Conservation (phyloP, 345 rosid genomes). For the Salix suchowensis region DNA sequence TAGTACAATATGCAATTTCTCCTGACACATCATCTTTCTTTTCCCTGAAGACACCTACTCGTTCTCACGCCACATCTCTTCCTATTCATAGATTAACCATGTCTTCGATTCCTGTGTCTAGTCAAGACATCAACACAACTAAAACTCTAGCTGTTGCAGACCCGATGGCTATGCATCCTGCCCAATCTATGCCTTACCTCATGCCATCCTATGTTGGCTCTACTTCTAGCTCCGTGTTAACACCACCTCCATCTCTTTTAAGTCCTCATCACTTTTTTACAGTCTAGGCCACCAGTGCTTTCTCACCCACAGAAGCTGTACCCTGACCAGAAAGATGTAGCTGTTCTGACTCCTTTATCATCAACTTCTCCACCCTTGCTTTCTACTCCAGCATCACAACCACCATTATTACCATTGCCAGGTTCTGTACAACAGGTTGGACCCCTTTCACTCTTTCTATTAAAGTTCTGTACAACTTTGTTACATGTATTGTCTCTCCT, state of each 20-base stretch:
- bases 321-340: slow-evolving; percentile 18
- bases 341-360: slow-evolving; percentile 4
- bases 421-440: slow-evolving; percentile 22
- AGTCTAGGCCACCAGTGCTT: slow-evolving; percentile 13
- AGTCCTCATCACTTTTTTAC: slow-evolving; percentile 20
- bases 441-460: not conserved
- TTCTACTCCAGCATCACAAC: slow-evolving; percentile 20
- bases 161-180: slow-evolving; percentile 4
- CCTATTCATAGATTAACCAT: not conserved
- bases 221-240: slow-evolving; percentile 23
- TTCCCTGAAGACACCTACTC: slow-evolving; percentile 1
- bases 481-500: not conserved
- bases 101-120: slow-evolving; percentile 14
- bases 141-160: slow-evolving; percentile 16
- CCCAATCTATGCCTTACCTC: slow-evolving; percentile 11
- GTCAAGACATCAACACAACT: slow-evolving; percentile 5
- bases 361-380: slow-evolving; percentile 4
- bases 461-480: not conserved
- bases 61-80: slow-evolving; percentile 13
- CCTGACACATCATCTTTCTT: slow-evolving; percentile 7
- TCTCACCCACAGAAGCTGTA: slow-evolving; percentile 15
- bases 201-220: slow-evolving; percentile 3
- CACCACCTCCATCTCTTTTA: slow-evolving; percentile 17
- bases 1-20: slow-evolving; percentile 8
- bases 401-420: slow-evolving; percentile 41